phyloP scores from a whole-genome alignment of 257 asterid species.

The Solanum piurae region DNA sequence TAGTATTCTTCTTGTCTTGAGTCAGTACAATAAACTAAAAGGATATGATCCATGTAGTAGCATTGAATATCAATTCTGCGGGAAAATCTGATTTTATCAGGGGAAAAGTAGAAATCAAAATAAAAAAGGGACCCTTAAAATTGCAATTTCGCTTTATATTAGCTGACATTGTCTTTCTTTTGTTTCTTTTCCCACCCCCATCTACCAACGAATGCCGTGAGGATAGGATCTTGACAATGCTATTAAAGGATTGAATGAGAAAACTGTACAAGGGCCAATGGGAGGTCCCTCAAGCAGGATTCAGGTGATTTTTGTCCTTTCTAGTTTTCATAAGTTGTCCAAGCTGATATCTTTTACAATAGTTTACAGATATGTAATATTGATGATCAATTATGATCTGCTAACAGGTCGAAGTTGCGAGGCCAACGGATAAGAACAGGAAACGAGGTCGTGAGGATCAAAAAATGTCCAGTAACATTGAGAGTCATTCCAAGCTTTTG shows the following conservation, averaged over 20 bases:
- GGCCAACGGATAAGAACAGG: conserved; percentile 62
- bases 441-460: conserved; percentile 67
- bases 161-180: not conserved
- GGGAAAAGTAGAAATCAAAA: not conserved
- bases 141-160: not conserved
- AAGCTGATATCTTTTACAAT: not conserved
- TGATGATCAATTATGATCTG: conserved; percentile 3
- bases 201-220: conserved; percentile 8
- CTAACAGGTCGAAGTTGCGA: conserved; percentile 84
- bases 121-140: not conserved
- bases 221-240: conserved; percentile 78
- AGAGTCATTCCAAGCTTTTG: conserved; percentile 31
- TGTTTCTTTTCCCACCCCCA: not conserved
- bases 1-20: not conserved
- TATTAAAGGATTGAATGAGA: conserved; percentile 50
- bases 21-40: not conserved
- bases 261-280: conserved; percentile 50
- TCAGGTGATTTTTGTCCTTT: conserved; percentile 38
- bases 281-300: conserved; percentile 47
- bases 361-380: not conserved
- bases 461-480: conserved; percentile 24
- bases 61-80: not conserved
- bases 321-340: not conserved
- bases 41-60: not conserved
- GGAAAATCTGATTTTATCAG: not conserved